phyloP scores from a whole-genome alignment of 1,139 yeast species.

The Insectozyma bohioensis region DNA sequence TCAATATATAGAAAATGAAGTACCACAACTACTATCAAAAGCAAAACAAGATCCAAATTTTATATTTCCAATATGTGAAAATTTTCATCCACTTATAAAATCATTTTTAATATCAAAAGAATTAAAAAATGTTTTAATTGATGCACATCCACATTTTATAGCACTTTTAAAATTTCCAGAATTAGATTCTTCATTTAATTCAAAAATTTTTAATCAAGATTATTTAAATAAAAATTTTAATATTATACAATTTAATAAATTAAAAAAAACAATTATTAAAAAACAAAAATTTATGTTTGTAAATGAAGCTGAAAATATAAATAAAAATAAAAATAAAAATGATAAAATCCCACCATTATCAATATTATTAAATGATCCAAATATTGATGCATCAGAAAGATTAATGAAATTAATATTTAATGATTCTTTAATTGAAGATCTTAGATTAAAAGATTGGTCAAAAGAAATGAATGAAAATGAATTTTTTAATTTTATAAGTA shows the following conservation, averaged over 20 bases:
- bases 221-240: background rate
- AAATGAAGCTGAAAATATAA: no score
- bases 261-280: no score
- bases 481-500: background rate
- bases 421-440: background rate
- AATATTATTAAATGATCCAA: background rate
- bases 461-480: background rate
- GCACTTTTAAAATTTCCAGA: constrained; percentile 1
- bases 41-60: background rate
- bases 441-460: background rate
- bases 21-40: background rate
- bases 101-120: background rate
- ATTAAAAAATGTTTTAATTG: background rate
- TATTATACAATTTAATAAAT: background rate
- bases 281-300: no score
- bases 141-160: background rate
- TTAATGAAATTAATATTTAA: constrained; percentile 1
- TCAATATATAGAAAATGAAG: background rate
- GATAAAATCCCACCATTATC: background rate
- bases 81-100: background rate
- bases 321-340: no score
- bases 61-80: constrained; percentile 2
- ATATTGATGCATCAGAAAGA: background rate
- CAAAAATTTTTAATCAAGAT: background rate
- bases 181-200: background rate